Evolutionary conservation across 1,139 yeast genomes (phyloP), one percentile per base, ranked within the genome.

Genomic region (Lizanozyma gosingica): DNA sequence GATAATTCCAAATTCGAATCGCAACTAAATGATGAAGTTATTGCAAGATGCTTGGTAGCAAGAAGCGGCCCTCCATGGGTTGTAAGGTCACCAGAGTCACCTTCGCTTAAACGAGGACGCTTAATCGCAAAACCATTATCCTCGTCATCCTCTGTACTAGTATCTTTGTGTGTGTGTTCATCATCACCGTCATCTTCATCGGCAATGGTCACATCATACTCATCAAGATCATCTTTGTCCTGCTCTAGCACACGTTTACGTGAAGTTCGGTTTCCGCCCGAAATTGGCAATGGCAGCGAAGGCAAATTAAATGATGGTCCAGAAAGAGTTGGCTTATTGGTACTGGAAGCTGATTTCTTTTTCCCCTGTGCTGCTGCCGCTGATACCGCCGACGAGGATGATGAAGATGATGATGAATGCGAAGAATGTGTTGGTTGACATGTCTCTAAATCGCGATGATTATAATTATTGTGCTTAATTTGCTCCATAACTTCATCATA

Each of bases 1-100:
- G 82, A 76, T 18, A 80, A 57, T 51, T 80, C 85, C 48, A 79
- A 70, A 52, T 76, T 79, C 17, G 83, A 76, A 48, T 69, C 74
- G 50, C 83, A 78, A 53, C 82, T 78, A 55, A 80, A 80, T n/a
- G 83, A 76, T 14, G 83, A 78, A 17, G 74, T 67, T 47, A 65
- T 69, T 4, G 73, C 63, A 43, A 69, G 55, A 51, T 65, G 64
- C 45, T 67, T 68, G n/a, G 68, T 68, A 1, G 73, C 74, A 35
- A 65, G 49, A 40, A 64, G 46, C 4, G 73, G 72, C 46, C 63
- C 65, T 46, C 56, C 54, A 3, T 73, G 73, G 18, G 72, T 65
- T 17, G 37, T 6, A 6, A 9, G 29, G 9, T n/a, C 45, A 11
- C 8, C 37, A 29, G 37, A 6, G 16, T 22, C 6, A n/a, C 11